These are phyloP conservation scores for Solanum chilense DNA, from an alignment of 257 asterid species.

Conservation along the genomic window DNA sequence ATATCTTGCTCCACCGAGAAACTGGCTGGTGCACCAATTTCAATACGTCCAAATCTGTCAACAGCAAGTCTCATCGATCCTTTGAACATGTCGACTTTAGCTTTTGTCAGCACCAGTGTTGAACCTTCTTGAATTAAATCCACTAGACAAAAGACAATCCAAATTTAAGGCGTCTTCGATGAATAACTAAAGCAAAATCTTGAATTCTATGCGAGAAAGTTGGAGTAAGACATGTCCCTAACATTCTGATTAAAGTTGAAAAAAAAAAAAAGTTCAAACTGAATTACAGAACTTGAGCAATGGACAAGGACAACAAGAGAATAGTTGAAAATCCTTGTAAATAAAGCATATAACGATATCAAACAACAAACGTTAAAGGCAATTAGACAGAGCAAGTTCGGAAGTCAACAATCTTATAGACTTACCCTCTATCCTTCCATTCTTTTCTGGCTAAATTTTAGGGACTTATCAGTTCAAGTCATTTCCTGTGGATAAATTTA, in stretches of 20 bases:
- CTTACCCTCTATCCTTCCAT: background rate
- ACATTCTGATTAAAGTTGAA: background rate
- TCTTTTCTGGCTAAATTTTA: background rate
- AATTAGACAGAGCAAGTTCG: background rate
- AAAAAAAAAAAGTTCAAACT: background rate
- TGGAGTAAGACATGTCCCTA: background rate
- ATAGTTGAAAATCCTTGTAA: background rate
- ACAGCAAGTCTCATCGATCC: conserved; percentile 82
- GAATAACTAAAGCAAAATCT: background rate
- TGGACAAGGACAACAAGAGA: background rate
- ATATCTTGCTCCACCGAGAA: conserved; percentile 45
- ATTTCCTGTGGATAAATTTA: background rate
- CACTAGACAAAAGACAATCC: conserved; percentile 21
- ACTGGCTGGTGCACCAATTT: conserved; percentile 38
- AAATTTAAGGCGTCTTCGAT: background rate
- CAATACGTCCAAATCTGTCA: conserved; percentile 57
- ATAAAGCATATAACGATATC: background rate
- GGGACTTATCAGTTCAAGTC: background rate
- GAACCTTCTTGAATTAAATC: conserved; percentile 59
- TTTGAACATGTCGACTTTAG: conserved; percentile 70
- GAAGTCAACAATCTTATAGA: background rate
- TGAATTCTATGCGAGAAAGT: background rate
- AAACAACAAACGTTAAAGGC: background rate
- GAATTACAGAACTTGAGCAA: background rate
- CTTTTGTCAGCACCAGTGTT: conserved; percentile 52